Evolutionary conservation across 495 filamentous ascomycete species (phyloP).

Genomic region (Neurospora africana): DNA sequence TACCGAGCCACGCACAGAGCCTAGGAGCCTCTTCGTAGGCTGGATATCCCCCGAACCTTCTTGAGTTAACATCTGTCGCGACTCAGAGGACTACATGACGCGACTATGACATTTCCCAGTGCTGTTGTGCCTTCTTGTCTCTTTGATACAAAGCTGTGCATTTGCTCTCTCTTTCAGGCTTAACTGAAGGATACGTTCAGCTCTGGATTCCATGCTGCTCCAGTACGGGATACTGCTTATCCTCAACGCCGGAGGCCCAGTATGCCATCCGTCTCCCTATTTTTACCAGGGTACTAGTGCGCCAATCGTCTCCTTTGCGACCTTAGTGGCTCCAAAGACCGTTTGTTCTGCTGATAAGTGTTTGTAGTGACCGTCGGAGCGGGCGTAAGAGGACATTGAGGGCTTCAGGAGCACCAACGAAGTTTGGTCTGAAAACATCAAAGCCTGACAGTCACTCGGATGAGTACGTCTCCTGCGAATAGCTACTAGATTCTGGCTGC

Average conservation of each 20-base stretch:
- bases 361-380: neutral
- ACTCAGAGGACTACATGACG: no score
- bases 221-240: neutral
- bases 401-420: neutral
- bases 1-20: neutral
- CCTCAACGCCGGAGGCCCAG: neutral
- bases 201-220: neutral
- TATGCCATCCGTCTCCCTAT: no score
- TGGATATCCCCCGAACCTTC: no score
- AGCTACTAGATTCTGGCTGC: neutral
- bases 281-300: neutral
- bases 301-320: neutral
- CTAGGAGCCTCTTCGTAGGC: neutral
- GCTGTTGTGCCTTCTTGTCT: neutral
- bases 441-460: neutral
- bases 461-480: neutral
- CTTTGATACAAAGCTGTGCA: neutral
- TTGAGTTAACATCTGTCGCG: no score
- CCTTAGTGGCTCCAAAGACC: neutral
- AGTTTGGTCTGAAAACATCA: neutral
- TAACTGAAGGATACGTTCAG: no score
- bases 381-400: neutral
- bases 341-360: neutral
- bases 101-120: neutral
- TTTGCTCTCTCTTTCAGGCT: neutral